Evolutionary conservation across 306 rosid genomes (phyloP), one percentile per base, ranked within the genome.

Genomic region (Acacia crassicarpa): DNA sequence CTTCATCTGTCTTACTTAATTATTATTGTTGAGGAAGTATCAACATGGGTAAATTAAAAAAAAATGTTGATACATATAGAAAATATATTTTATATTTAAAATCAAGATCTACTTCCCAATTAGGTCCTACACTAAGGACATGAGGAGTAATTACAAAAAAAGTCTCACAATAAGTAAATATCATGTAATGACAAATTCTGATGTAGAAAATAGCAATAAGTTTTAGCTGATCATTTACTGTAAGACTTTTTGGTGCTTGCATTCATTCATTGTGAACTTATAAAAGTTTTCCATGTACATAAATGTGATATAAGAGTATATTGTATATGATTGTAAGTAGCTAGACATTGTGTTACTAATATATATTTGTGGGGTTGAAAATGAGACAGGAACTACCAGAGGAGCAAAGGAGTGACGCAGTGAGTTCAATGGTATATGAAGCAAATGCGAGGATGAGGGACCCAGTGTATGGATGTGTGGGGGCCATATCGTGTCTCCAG

Each of bases 361-460:
- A 6, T 51, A 16, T 22, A 56, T 4, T 3, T 11, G 16, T 20
- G 59, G 22, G 9, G 30, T 12, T 62, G 67, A 27, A 62, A 32
- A 33, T 69, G 74, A 22, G 2, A 5, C 54, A 69, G 74, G 74
- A 69, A 12, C 53, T 69, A 22, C 33, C 33, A 41, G 54, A 69
- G 51, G 54, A 69, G 33, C 74, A 69, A 43, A 41, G 74, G 19
- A 69, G 74, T 22, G 74, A 69, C 13, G 74, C 74, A 13, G 74
- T 69, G 74, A 69, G 74, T 43, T 69, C 74, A 40, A 69, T 69
- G 74, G 74, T 69, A 6, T 69, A 69, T 12, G 74, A 69, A 43
- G 74, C 74, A 69, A 69, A 69, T 12, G 74, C 74, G 48, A 69
- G 74, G 17, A 46, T 69, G 74, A 69, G 74, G 74, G 74, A 69